Base-by-base conservation (phyloP, 768 basidiomycete species). In the Suillus weaverae region DNA sequence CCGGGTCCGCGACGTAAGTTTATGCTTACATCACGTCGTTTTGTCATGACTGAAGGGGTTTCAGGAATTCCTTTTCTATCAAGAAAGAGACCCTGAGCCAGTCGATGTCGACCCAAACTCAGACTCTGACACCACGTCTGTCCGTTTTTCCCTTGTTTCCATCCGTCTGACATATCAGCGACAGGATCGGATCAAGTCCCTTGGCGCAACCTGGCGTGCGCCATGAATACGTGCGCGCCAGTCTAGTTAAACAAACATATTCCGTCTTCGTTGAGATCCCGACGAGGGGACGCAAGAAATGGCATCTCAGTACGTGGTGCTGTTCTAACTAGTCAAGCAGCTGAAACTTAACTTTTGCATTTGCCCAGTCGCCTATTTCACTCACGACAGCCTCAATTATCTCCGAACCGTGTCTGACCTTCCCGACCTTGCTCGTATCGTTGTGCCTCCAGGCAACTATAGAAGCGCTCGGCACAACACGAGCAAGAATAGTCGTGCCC, bases 191-290 rank as follows among this genome's bases (percentile, higher is more conserved):
- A 39, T 76, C 75, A 57, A 74, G 74, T 57, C 72, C 68, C 66
- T 74, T 63, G 63, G 67, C 67, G 56, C 70, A 69, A 67, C 68
- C 74, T 61, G 72, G 65, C 61, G 32, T 55, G 62, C 70, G 63
- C 48, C 68, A 73, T 64, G 78, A 76, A 26, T 70, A 70, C 35
- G 70, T 70, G 26, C 80, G 82, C 54, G 77, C 83, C 62, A 83
- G 87, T 57, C 81, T 92, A 35, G 83, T 90, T 64, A 92, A 92
- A 71, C 91, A 93, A 73, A 92, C 91, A 0, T 93, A 91, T 72
- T 91, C 90, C 9, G 90, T 90, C 35, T 90, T 83, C 69, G 88
- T 91, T 43, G 83, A 89, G n/a, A 88, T 85, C 3, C 70, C 82
- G 22, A 76, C 82, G 22, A 76, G 80, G 62, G 90, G 89, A n/a